These are phyloP conservation scores for Hemileccinum impolitum DNA, from an alignment of 768 basidiomycete species.

Conservation along the genomic window DNA sequence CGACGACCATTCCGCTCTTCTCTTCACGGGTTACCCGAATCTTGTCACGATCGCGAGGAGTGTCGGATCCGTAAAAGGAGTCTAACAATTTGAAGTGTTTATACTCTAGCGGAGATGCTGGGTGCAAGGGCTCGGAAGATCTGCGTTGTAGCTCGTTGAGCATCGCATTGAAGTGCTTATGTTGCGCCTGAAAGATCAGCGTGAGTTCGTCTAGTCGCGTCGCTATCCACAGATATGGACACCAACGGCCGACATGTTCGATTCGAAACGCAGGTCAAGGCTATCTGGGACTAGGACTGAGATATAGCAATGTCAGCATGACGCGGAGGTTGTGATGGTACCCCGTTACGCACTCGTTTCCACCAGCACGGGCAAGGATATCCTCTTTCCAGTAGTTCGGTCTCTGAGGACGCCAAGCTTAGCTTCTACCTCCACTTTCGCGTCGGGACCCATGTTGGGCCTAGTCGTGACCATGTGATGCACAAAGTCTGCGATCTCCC, in stretches of 20 bases:
- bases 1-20: slow-evolving; percentile 59
- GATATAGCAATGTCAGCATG: slow-evolving; percentile 1
- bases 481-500: slow-evolving; percentile 87
- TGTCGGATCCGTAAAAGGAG: slow-evolving; percentile 60
- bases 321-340: not conserved
- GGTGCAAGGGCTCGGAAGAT: slow-evolving; percentile 49
- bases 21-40: slow-evolving; percentile 84
- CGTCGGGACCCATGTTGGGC: slow-evolving; percentile 47
- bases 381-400: slow-evolving; percentile 48
- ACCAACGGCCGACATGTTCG: slow-evolving; percentile 87
- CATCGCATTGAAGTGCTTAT: slow-evolving; percentile 79
- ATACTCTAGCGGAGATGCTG: slow-evolving; percentile 63
- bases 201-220: slow-evolving; percentile 12
- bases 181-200: slow-evolving; percentile 59
- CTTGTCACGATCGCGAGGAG: slow-evolving; percentile 45
- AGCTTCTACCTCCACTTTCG: slow-evolving; percentile 80
- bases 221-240: slow-evolving; percentile 3
- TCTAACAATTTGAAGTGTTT: slow-evolving; percentile 77
- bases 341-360: slow-evolving; percentile 70
- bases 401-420: slow-evolving; percentile 81
- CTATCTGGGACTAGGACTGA: slow-evolving; percentile 67
- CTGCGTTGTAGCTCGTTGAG: slow-evolving; percentile 77
- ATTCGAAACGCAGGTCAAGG: slow-evolving; percentile 74
- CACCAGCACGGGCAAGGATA: slow-evolving; percentile 68
- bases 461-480: slow-evolving; percentile 63